Evolutionary conservation across 176 grass and related monocot genomes (phyloP).

Genomic region (Echinochloa phyllopogon): DNA sequence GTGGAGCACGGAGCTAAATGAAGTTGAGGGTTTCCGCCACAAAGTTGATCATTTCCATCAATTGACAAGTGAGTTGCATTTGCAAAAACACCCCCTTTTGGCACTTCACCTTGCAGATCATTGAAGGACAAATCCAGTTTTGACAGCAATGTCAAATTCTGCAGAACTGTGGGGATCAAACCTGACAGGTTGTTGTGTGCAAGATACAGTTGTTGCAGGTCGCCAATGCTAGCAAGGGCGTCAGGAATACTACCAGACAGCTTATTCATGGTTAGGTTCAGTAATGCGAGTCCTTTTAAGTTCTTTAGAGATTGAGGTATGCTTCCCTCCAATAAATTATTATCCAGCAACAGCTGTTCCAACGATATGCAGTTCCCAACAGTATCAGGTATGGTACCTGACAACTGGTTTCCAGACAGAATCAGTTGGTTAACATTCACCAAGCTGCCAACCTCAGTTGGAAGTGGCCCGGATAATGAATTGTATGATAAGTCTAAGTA

Average conservation of each 20-base stretch:
- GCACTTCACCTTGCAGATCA: constrained; percentile 48
- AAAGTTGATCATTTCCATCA: constrained; percentile 26
- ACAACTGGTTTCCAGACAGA: constrained; percentile 40
- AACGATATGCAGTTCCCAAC: constrained; percentile 35
- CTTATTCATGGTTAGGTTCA: constrained; percentile 41
- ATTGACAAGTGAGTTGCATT: constrained; percentile 37
- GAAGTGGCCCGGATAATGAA: neutral
- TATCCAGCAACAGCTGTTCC: constrained; percentile 29
- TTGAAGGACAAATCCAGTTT: constrained; percentile 49
- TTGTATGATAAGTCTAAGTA: constrained; percentile 13
- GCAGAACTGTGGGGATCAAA: constrained; percentile 22
- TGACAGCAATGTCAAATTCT: constrained; percentile 7
- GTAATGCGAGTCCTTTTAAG: constrained; percentile 9
- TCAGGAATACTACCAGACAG: constrained; percentile 20
- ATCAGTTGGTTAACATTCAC: neutral
- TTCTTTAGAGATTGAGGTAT: constrained; percentile 35
- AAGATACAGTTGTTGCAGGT: constrained; percentile 30
- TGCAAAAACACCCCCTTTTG: constrained; percentile 42
- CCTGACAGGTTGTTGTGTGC: constrained; percentile 51
- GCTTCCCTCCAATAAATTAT: constrained; percentile 43
- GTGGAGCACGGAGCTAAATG: neutral
- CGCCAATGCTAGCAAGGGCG: constrained; percentile 7
- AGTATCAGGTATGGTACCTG: constrained; percentile 39
- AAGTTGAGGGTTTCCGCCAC: constrained; percentile 41
- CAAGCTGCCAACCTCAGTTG: constrained; percentile 29